Conservation (phyloP, 345 rosid species). For the Microthlaspi erraticum region DNA sequence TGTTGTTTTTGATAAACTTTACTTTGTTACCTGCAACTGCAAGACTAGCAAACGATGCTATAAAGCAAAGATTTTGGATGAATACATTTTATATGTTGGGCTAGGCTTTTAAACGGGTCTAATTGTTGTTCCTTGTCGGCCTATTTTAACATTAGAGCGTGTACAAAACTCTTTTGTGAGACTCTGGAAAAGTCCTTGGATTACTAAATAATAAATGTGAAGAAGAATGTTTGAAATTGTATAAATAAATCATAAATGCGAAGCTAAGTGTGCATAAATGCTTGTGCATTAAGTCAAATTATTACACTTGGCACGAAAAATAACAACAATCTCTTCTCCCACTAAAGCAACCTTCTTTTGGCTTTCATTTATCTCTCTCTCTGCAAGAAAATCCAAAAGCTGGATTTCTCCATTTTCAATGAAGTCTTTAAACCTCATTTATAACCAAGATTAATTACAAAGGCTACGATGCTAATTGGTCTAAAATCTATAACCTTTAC, state of each 20-base stretch:
- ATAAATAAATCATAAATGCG: not conserved
- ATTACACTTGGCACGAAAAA: slow-evolving; percentile 46
- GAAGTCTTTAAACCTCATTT: slow-evolving; percentile 16
- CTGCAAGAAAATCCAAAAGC: slow-evolving; percentile 38
- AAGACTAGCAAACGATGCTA: not conserved
- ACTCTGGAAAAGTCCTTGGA: slow-evolving; percentile 6
- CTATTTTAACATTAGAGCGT: not conserved
- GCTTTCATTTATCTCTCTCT: slow-evolving; percentile 7
- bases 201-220: slow-evolving; percentile 8
- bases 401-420: slow-evolving; percentile 40
- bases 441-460: slow-evolving; percentile 29
- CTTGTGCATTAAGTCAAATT: slow-evolving; percentile 44
- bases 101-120: not conserved
- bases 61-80: not conserved
- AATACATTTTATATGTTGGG: not conserved
- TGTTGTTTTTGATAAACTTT: slow-evolving; percentile 25
- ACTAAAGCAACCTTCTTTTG: slow-evolving; percentile 36
- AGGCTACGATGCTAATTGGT: slow-evolving; percentile 32
- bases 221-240: slow-evolving; percentile 39
- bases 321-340: slow-evolving; percentile 17
- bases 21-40: slow-evolving; percentile 10
- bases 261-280: slow-evolving; percentile 32
- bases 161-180: slow-evolving; percentile 1
- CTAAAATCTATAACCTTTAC: not conserved
- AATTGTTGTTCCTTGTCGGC: not conserved